Conservation (phyloP, 257 asterid genomes). For the Rehmannia glutinosa region DNA sequence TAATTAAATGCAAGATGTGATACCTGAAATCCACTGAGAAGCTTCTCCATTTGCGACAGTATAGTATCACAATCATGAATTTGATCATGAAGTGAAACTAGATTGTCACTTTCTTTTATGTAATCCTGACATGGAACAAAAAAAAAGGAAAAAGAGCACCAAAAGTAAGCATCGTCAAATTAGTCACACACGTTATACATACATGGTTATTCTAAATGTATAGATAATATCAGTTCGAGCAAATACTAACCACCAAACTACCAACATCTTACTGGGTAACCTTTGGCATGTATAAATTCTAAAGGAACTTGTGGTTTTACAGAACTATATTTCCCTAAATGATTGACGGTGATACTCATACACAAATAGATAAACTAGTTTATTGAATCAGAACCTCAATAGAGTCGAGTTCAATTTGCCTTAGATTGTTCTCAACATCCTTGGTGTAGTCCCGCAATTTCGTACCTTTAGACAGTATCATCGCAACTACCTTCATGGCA, state of each 20-base stretch:
- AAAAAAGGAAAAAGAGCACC: conserved; percentile 7
- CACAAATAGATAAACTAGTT: background rate
- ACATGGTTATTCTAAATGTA: conserved; percentile 3
- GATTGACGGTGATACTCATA: background rate
- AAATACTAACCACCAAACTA: background rate
- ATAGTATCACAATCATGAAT: conserved; percentile 92
- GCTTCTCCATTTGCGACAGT: conserved; percentile 91
- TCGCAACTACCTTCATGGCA: conserved; percentile 73
- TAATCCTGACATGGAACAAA: conserved; percentile 60
- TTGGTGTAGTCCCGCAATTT: conserved; percentile 80
- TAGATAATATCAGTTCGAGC: background rate
- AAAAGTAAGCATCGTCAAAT: conserved; percentile 20
- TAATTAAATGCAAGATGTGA: conserved; percentile 1
- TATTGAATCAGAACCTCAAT: conserved; percentile 63
- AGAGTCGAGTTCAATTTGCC: conserved; percentile 86
- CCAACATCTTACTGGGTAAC: background rate
- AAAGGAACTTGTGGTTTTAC: no score
- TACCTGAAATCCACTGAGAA: conserved; percentile 98
- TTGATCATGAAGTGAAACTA: conserved; percentile 94
- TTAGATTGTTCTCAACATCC: conserved; percentile 88
- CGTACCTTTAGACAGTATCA: conserved; percentile 84
- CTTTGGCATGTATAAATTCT: conserved; percentile 6
- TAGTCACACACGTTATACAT: background rate
- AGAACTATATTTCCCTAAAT: background rate
- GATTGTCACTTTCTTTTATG: conserved; percentile 95